Base-by-base conservation (phyloP, 768 basidiomycete species). In the Ephemerocybe angulata region DNA sequence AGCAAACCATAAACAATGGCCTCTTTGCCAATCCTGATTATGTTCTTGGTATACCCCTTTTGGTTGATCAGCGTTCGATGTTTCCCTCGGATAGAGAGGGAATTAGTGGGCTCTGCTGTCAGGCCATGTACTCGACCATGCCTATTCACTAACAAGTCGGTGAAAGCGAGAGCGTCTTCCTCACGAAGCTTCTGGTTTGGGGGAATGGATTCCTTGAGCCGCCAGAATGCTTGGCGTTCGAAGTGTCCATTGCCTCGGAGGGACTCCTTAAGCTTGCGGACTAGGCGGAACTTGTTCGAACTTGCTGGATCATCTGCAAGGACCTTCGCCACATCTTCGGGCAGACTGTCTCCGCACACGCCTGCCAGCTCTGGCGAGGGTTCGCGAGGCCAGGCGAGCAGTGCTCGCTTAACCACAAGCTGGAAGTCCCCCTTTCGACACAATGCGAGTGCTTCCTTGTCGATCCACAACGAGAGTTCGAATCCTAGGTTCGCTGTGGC, bases 181-280 rank as follows among this genome's bases (percentile, higher is more conserved):
- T 79, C 78, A 46, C 82, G 80, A n/a, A 92, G 70, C 27, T 77
- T 70, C 1, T 74, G 69, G 4, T 62, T 58, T 1, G 76, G 52
- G 4, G 90, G 90, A 40, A 94, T 86, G 62, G 80, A 86, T 22
- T 84, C 83, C 64, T 92, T 93, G 64, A 96, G 71, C 35, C 84
- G 80, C 93, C 93, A 97, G 66, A 95, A 93, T 59, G 87, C 84
- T 8, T 73, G 73, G 50, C 72, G 70, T 0, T 81, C 72, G 53
- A 89, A 90, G 70, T 63, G 3, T 69, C 65, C 13, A 67, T 64
- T 5, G 68, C 61, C 2, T n/a, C n/a, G n/a, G n/a, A 81, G 73
- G 55, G 79, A 70, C 21, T 83, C 78, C 2, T 74, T 74, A n/a
- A 93, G 69, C 47, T 80, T 80, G 28, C 85, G 81, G 24, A 87